Evolutionary conservation across 352 stramenopile genomes (phyloP).

Genomic region (Thraustotheca clavata): DNA sequence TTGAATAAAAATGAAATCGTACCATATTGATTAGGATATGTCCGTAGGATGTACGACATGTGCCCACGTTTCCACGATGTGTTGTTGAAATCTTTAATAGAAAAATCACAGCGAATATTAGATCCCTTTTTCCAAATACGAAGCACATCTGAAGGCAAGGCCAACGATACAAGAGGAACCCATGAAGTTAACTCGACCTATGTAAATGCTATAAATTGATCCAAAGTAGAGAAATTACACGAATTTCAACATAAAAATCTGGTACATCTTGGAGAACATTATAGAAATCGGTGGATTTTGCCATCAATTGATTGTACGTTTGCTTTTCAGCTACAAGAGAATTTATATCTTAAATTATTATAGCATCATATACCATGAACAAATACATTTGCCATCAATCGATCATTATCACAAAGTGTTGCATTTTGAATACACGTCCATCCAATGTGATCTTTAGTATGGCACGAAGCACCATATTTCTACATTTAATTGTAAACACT

Average conservation of each 20-base stretch:
- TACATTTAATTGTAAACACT: conserved; percentile 3
- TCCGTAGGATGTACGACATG: conserved; percentile 39
- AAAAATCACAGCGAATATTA: conserved; percentile 56
- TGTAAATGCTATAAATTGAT: neutral
- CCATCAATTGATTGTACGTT: conserved; percentile 36
- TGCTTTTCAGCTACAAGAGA: conserved; percentile 40
- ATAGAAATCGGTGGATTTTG: conserved; percentile 46
- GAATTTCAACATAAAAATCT: conserved; percentile 71
- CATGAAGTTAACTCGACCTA: conserved; percentile 72
- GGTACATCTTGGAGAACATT: conserved; percentile 53
- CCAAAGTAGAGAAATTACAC: neutral
- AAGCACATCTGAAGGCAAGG: conserved; percentile 66
- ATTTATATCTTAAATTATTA: neutral
- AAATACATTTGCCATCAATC: conserved; percentile 59
- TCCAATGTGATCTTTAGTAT: conserved; percentile 34
- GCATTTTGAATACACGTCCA: conserved; percentile 75
- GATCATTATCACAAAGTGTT: conserved; percentile 65
- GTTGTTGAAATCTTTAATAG: conserved; percentile 65
- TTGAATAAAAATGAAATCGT: neutral
- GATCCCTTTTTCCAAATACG: conserved; percentile 60
- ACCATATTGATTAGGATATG: neutral
- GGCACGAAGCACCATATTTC: conserved; percentile 33
- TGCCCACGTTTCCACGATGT: conserved; percentile 64
- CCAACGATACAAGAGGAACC: conserved; percentile 70
- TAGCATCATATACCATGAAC: conserved; percentile 26